Conservation (phyloP, 2,329 filamentous ascomycete species). For the Eurotiales sp. region DNA sequence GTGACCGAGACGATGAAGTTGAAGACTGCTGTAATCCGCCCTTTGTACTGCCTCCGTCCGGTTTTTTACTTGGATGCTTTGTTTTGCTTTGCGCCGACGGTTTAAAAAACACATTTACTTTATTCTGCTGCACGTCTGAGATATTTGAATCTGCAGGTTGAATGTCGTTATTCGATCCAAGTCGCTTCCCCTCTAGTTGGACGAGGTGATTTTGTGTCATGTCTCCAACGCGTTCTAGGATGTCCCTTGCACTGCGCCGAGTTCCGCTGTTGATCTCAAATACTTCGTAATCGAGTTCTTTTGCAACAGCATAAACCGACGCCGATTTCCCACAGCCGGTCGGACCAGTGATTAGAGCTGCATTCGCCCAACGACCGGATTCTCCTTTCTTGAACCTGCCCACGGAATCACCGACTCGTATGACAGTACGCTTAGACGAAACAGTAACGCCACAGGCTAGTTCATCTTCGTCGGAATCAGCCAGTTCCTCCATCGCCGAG, state of each 20-base stretch:
- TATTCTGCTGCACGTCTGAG: constrained; percentile 69
- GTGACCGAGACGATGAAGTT: constrained; percentile 44
- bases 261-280: constrained; percentile 90
- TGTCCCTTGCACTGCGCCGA: constrained; percentile 80
- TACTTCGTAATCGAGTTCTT: constrained; percentile 86
- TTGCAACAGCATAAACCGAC: constrained; percentile 84
- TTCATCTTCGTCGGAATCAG: constrained; percentile 54
- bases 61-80: constrained; percentile 5
- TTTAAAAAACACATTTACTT: constrained; percentile 78
- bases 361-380: constrained; percentile 61
- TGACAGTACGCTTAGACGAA: constrained; percentile 35
- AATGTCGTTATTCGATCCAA: constrained; percentile 18
- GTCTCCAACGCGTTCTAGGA: constrained; percentile 87
- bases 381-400: constrained; percentile 35
- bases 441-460: constrained; percentile 37
- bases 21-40: constrained; percentile 9
- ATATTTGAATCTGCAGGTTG: constrained; percentile 55
- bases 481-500: constrained; percentile 65
- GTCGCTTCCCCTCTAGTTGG: constrained; percentile 24
- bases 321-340: constrained; percentile 91
- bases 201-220: constrained; percentile 97
- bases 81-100: not conserved
- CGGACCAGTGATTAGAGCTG: constrained; percentile 83
- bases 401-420: constrained; percentile 37
- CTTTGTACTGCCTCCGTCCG: constrained; percentile 6